Conservation (phyloP, 2,329 filamentous ascomycete genomes). For the Leptosphaerulina australis region DNA sequence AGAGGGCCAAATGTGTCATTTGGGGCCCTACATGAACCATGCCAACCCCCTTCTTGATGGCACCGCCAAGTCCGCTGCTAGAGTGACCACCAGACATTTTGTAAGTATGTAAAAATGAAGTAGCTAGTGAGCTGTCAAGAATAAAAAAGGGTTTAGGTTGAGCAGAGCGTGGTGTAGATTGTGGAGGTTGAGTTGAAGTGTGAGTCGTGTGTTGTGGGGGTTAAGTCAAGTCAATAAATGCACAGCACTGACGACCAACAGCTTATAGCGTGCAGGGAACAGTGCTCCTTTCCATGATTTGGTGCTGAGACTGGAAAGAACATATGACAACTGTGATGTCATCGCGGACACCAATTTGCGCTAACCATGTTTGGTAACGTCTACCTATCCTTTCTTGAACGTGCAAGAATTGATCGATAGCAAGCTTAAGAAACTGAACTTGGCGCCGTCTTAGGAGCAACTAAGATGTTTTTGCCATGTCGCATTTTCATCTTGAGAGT, state of each 20-base stretch:
- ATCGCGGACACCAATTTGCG: not conserved
- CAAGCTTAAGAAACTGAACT: too few relatives aligned
- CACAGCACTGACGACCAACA: slow-evolving; percentile 2
- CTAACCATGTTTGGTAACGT: not conserved
- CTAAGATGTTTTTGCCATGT: too few relatives aligned
- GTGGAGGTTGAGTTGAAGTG: not conserved
- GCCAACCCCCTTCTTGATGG: slow-evolving; percentile 44
- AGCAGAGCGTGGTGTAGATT: not conserved
- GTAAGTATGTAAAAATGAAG: not conserved
- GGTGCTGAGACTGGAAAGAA: slow-evolving; percentile 11
- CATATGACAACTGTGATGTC: slow-evolving; percentile 10
- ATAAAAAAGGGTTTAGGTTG: slow-evolving; percentile 3
- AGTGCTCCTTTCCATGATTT: slow-evolving; percentile 11
- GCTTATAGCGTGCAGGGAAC: not conserved
- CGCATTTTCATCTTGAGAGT: too few relatives aligned
- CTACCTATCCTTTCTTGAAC: not conserved
- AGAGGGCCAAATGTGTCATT: not conserved
- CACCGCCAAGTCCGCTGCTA: slow-evolving; percentile 35
- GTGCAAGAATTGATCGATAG: too few relatives aligned
- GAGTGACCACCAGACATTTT: slow-evolving; percentile 35
- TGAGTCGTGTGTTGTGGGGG: not conserved
- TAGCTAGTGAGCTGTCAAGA: slow-evolving; percentile 11
- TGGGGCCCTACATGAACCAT: slow-evolving; percentile 41
- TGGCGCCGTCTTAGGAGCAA: too few relatives aligned
- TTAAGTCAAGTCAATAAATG: not conserved